A percentile compares a stretch with the other conserved stretches of the same genome.
phyloP scores from a whole-genome alignment of 2,329 filamentous ascomycete genomes.

The Fusarium tuaranense region DNA sequence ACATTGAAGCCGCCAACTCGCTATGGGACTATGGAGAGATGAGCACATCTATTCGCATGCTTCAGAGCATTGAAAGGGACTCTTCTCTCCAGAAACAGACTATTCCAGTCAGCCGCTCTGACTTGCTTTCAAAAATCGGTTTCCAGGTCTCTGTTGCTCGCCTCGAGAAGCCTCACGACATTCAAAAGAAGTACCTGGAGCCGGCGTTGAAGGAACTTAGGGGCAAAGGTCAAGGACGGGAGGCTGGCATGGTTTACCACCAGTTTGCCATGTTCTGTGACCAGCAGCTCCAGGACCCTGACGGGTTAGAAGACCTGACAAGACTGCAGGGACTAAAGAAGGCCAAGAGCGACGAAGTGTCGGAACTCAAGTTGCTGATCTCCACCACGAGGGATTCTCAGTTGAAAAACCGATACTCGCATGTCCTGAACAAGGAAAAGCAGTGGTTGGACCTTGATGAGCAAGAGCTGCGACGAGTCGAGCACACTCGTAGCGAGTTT shows the following conservation, averaged over 20 bases:
- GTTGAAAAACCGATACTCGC: slow-evolving; percentile 67
- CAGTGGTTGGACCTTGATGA: slow-evolving; percentile 93
- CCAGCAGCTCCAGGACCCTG: slow-evolving; percentile 88
- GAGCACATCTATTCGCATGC: slow-evolving; percentile 87
- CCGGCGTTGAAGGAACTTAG: slow-evolving; percentile 86
- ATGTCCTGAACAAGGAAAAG: slow-evolving; percentile 77
- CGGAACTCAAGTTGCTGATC: slow-evolving; percentile 75
- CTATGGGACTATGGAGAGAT: slow-evolving; percentile 96
- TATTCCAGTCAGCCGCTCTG: slow-evolving; percentile 78
- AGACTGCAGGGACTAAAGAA: slow-evolving; percentile 83
- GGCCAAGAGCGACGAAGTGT: slow-evolving; percentile 84
- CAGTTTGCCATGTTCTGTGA: slow-evolving; percentile 97
- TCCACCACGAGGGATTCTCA: slow-evolving; percentile 63
- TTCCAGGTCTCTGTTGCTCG: slow-evolving; percentile 90
- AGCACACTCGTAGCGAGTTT: slow-evolving; percentile 82
- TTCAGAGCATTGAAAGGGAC: slow-evolving; percentile 76
- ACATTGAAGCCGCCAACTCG: slow-evolving; percentile 87
- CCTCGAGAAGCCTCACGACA: slow-evolving; percentile 89
- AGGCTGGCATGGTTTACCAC: slow-evolving; percentile 90
- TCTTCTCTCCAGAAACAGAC: slow-evolving; percentile 74
- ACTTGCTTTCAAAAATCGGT: slow-evolving; percentile 87
- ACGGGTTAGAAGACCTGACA: slow-evolving; percentile 85
- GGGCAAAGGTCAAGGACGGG: slow-evolving; percentile 73
- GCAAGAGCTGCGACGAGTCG: slow-evolving; percentile 84
- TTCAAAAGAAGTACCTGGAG: slow-evolving; percentile 87